These are phyloP conservation scores for Phytophthora kernoviae DNA, from an alignment of 352 stramenopile species.

Conservation along the genomic window DNA sequence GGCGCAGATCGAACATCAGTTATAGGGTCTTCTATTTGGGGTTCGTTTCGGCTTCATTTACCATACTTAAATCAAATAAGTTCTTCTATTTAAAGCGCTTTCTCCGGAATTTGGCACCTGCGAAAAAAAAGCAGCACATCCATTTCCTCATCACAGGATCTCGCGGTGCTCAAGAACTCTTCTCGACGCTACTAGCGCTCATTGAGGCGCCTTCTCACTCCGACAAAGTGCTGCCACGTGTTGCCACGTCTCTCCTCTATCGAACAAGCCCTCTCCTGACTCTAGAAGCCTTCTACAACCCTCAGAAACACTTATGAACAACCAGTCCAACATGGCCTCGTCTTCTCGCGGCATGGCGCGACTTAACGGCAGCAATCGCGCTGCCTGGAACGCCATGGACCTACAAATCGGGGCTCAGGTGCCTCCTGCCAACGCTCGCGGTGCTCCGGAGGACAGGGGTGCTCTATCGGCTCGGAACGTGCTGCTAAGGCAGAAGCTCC, in stretches of 20 bases:
- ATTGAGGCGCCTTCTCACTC: background rate
- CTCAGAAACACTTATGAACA: background rate
- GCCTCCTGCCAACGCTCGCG: constrained; percentile 17
- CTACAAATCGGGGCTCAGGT: constrained; percentile 40
- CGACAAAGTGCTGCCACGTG: background rate
- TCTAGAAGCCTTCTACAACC: background rate
- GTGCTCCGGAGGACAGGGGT: constrained; percentile 28
- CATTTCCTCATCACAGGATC: background rate
- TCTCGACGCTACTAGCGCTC: background rate
- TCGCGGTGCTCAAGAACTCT: background rate
- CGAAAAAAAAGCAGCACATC: no score
- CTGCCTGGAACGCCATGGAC: constrained; percentile 55
- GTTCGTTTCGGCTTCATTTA: no score
- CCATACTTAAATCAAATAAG: no score
- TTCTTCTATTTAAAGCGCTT: no score
- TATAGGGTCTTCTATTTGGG: no score
- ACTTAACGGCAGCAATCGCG: constrained; percentile 44
- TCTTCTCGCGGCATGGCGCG: constrained; percentile 31
- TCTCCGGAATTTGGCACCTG: no score
- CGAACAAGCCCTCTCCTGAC: background rate
- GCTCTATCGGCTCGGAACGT: constrained; percentile 80
- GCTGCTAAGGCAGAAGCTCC: constrained; percentile 73
- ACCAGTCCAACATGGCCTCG: constrained; percentile 19
- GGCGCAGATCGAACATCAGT: no score
- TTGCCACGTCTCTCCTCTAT: background rate